These are phyloP conservation scores for Bullera alba DNA, from an alignment of 768 basidiomycete genomes.

Conservation along the genomic window DNA sequence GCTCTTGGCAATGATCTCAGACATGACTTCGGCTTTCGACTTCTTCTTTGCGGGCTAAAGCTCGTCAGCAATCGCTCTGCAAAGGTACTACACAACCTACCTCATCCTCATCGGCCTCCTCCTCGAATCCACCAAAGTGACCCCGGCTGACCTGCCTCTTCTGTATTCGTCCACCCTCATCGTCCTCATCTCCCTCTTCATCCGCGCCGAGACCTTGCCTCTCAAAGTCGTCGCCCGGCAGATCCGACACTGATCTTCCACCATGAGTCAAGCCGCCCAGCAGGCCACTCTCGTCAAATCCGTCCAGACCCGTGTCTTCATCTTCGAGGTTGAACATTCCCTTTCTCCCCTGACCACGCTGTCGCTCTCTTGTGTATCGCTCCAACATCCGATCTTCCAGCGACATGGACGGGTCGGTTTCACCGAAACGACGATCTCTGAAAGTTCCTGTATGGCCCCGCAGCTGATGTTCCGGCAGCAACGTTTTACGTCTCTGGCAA, in stretches of 20 bases:
- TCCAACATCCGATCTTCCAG: conserved; percentile 95
- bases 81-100: conserved; percentile 45
- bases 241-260: conserved; percentile 39
- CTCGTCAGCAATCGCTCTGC: background rate
- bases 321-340: conserved; percentile 72
- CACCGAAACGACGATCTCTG: conserved; percentile 90
- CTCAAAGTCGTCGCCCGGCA: conserved; percentile 44
- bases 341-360: conserved; percentile 54
- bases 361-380: conserved; percentile 82
- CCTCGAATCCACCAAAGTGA: conserved; percentile 84
- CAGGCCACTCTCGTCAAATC: conserved; percentile 26
- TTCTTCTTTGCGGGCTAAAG: conserved; percentile 73
- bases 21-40: conserved; percentile 93
- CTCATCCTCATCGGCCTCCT: conserved; percentile 56
- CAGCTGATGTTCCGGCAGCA: conserved; percentile 80
- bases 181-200: conserved; percentile 52
- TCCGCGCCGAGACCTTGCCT: conserved; percentile 35
- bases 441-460: conserved; percentile 79
- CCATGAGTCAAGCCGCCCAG: conserved; percentile 44
- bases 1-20: conserved; percentile 93
- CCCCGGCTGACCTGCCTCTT: conserved; percentile 58
- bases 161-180: conserved; percentile 59
- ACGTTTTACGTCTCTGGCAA: conserved; percentile 73
- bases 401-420: conserved; percentile 85
- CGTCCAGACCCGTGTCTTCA: conserved; percentile 53